A percentile compares a stretch with the other conserved stretches of the same genome.
Evolutionary conservation across 345 rosid genomes (phyloP).

Genomic region (Corchorus capsularis): DNA sequence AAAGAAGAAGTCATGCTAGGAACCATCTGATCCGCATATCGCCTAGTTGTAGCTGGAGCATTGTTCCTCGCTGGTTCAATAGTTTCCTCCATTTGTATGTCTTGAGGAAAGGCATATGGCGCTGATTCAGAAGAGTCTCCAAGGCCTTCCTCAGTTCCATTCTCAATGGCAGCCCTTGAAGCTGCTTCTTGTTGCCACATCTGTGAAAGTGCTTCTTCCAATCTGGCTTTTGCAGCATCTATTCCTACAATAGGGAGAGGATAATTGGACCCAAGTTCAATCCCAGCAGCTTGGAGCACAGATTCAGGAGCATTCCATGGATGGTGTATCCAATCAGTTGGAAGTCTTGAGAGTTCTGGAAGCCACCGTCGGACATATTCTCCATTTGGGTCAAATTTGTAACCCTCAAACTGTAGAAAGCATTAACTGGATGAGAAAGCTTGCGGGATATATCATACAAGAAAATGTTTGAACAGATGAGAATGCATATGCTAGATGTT

Average conservation of each 20-base stretch:
- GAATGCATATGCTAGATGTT: neutral
- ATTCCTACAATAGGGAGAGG: slow-evolving; percentile 83
- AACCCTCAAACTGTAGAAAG: slow-evolving; percentile 78
- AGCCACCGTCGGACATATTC: slow-evolving; percentile 98
- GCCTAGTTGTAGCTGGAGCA: slow-evolving; percentile 38
- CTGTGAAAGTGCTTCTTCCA: slow-evolving; percentile 79
- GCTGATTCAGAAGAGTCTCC: slow-evolving; percentile 84
- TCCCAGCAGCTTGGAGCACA: slow-evolving; percentile 95
- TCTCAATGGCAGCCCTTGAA: slow-evolving; percentile 91
- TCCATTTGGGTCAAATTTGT: slow-evolving; percentile 88
- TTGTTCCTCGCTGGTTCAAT: slow-evolving; percentile 58
- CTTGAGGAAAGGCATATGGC: slow-evolving; percentile 77
- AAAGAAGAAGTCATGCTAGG: slow-evolving; percentile 89
- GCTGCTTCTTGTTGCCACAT: slow-evolving; percentile 98
- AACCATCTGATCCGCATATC: slow-evolving; percentile 97
- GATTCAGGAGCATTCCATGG: slow-evolving; percentile 97
- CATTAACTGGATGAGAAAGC: slow-evolving; percentile 2
- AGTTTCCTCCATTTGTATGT: slow-evolving; percentile 65
- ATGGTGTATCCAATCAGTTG: slow-evolving; percentile 99
- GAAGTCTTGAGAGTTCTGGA: slow-evolving; percentile 93
- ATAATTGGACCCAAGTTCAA: slow-evolving; percentile 95
- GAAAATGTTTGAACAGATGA: neutral
- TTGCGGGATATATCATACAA: neutral
- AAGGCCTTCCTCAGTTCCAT: slow-evolving; percentile 96
- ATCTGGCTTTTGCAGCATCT: slow-evolving; percentile 80